Base-by-base conservation (phyloP, 2,329 filamentous ascomycete species). In the Corinectria fuckeliana region DNA sequence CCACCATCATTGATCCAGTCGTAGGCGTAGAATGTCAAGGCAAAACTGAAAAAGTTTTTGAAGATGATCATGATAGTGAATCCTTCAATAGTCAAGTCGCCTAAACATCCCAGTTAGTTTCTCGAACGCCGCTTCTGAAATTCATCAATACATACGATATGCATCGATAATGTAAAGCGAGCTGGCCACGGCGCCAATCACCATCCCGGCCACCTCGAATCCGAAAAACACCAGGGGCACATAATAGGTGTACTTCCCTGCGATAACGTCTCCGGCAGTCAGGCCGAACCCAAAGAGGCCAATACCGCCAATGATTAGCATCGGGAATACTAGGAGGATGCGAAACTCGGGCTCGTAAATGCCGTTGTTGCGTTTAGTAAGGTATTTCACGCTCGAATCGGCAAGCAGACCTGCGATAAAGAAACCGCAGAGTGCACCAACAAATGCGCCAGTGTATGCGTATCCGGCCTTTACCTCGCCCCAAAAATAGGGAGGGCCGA, bases 311-410 rank as follows among this genome's bases (percentile, higher is more conserved):
- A 94, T 84, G 2, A 97, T 76, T 39, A 96, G 78, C 80, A 95
- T 92, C 4, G 93, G 92, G 2, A 95, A 78, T 0, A 97, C 90
- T 2, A 98, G 84, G 7, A 95, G 69, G 60, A 97, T 87, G 16
- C 93, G 85, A 74, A 96, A 97, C 73, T 97, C 94, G 1, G 94
- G 93, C 76, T 97, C 93, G 72, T 96, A 97, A 56, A 92, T 82
- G 49, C 93, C 93, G 13, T 82, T 81, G 76, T 98, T 97, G 62
- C 82, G 80, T 56, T 83, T 83, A 18, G 92, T 93, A 79, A 97
- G 82, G 45, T 79, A 79, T 52, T 83, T 86, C 32, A 90, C 91
- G 53, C 85, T 88, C 75, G 83, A 87, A 74, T 98, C 93, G 16
- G 91, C 85, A 23, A 96, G 74, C 0, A 88, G 60, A 8, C 92